Base-by-base conservation (phyloP, 495 filamentous ascomycete genomes). In the Glonium stellatum region DNA sequence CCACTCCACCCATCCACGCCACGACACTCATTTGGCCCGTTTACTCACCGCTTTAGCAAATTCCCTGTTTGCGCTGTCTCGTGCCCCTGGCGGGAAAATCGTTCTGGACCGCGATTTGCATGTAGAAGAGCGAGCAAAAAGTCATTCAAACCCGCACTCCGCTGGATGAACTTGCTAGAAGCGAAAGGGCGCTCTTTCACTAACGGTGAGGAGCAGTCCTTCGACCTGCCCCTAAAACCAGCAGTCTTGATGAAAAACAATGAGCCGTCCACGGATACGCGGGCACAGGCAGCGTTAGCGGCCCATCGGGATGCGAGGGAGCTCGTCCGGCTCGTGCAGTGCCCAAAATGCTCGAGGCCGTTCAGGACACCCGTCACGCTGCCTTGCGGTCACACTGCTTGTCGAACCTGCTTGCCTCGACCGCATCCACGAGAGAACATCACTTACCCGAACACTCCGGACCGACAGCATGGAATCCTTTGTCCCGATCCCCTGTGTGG, bases 321-420 rank as follows among this genome's bases (percentile, higher is more conserved):
- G 42, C 79, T 95, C 47, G 74, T 92, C 62, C 83, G 82, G 36
- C 72, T 89, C 27, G 74, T 91, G 18, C 88, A 92, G 70, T 96
- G 91, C 69, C 76, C 79, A 21, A 73, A 80, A 62, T 96, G 92
- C 70, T 88, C 87, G 11, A 75, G 73, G 13, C 88, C 86, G 1
- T 75, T 92, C 2, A 78, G 72, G 31, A 75, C 79, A 0, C 90
- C 92, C 12, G 76, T 88, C 46, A 88, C 88, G 4, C 75, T 97
- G 18, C 91, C 91, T 1, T 97, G 92, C 68, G 91, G 92, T 3
- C 82, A 87, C 69, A 81, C 86, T 6, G 64, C 95, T 5, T 97
- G 92, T 73, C 82, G 80, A 59, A 68, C 67, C 18, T 97, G 92
- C 72, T 73, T 96, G 1, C 91, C 92, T 6, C 70, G 79, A 34